These are phyloP conservation scores for Aureobasidium sp. DNA, from an alignment of 2,329 filamentous ascomycete species.

Conservation along the genomic window DNA sequence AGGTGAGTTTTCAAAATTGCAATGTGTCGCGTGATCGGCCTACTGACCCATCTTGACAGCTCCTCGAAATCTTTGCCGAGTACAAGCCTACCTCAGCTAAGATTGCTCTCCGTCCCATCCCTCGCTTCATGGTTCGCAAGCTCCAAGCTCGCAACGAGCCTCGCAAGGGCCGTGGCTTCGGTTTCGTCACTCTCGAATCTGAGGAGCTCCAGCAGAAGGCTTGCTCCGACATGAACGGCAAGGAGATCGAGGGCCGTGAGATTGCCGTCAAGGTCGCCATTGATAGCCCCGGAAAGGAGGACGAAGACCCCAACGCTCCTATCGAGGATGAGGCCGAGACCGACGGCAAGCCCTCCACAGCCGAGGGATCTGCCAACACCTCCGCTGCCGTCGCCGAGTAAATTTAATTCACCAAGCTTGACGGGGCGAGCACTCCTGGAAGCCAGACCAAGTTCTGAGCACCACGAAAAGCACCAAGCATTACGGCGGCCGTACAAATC, in stretches of 20 bases:
- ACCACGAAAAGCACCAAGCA: neutral
- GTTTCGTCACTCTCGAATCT: constrained; percentile 90
- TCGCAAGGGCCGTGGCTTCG: constrained; percentile 98
- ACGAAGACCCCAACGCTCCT: constrained; percentile 55
- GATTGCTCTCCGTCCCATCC: constrained; percentile 96
- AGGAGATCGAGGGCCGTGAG: constrained; percentile 96
- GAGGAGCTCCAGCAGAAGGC: constrained; percentile 98
- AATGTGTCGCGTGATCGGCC: neutral
- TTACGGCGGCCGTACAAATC: constrained; percentile 13
- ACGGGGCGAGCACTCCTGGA: neutral
- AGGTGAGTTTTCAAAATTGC: constrained; percentile 51
- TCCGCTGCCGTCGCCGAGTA: constrained; percentile 16
- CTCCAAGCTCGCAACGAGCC: constrained; percentile 95
- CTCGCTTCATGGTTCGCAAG: constrained; percentile 99
- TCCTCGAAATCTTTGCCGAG: constrained; percentile 91
- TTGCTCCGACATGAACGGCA: constrained; percentile 96
- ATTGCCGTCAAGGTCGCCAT: constrained; percentile 99
- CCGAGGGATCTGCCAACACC: constrained; percentile 29
- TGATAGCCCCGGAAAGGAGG: constrained; percentile 98
- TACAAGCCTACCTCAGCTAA: constrained; percentile 94
- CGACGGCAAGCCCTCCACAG: constrained; percentile 29
- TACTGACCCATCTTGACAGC: constrained; percentile 45
- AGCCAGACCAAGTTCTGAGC: neutral
- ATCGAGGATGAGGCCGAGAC: constrained; percentile 32
- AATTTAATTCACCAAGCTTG: neutral